Conservation (phyloP, 2,329 filamentous ascomycete genomes). For the Penicillium janthinellum region DNA sequence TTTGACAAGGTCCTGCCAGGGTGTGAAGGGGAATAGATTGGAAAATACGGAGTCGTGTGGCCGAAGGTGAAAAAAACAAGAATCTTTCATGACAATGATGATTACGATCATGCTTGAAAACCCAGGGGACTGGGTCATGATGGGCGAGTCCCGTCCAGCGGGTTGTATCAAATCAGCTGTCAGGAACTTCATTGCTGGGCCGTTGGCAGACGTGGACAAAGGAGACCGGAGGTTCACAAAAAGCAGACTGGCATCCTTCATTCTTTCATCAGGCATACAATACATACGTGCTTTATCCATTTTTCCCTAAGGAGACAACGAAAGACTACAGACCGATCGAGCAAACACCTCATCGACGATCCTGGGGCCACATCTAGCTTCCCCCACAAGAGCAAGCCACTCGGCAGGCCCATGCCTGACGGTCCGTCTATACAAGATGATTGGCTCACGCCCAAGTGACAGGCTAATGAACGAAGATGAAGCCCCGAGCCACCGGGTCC, state of each 20-base stretch:
- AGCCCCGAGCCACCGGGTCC: constrained; percentile 5
- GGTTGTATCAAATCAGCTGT: not conserved
- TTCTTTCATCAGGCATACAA: not conserved
- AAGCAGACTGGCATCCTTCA: not conserved
- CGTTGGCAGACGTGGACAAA: not conserved
- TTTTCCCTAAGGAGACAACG: not conserved
- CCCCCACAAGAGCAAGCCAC: constrained; percentile 18
- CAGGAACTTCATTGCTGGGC: not conserved
- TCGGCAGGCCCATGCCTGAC: constrained; percentile 12
- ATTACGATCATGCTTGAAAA: not conserved
- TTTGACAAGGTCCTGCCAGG: not conserved
- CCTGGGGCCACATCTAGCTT: constrained; percentile 7
- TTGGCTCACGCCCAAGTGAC: not conserved
- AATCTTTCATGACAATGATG: not conserved
- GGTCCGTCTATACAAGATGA: not conserved
- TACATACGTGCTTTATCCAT: not conserved
- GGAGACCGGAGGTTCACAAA: not conserved
- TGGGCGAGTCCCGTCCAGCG: not conserved
- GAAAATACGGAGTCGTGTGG: no score
- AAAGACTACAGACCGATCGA: not conserved
- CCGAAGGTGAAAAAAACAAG: no score
- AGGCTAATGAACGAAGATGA: constrained; percentile 19
- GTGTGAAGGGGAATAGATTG: no score
- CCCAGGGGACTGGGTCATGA: not conserved
- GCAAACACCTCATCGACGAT: constrained; percentile 2